Conservation (phyloP, 2,329 filamentous ascomycete species). For the Arthrinium puccinioides region DNA sequence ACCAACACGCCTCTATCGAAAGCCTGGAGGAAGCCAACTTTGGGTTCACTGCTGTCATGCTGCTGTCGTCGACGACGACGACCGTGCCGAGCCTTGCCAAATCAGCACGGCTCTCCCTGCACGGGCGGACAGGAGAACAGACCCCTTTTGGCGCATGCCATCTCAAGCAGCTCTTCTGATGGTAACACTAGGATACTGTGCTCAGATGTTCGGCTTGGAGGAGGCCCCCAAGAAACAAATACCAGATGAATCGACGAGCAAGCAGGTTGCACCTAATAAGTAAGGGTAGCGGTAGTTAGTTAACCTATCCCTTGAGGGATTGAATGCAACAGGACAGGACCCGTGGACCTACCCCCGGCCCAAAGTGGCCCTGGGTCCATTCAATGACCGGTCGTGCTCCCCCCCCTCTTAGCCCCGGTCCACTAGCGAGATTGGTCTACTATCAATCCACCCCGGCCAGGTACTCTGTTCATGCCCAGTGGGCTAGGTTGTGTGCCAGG, state of each 20-base stretch:
- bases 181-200: no score
- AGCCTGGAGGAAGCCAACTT: not conserved
- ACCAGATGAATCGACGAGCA: no score
- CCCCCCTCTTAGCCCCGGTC: slow-evolving; percentile 14
- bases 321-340: no score
- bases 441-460: slow-evolving; percentile 16
- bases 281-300: no score
- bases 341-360: no score
- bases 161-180: slow-evolving; percentile 14
- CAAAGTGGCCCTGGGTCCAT: no score
- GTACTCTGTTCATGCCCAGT: slow-evolving; percentile 20
- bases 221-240: no score
- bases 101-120: not conserved
- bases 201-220: no score
- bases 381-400: no score
- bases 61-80: not conserved
- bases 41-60: not conserved
- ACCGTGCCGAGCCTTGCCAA: slow-evolving; percentile 1
- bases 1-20: no score
- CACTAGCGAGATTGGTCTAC: slow-evolving; percentile 34
- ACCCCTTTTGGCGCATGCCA: slow-evolving; percentile 21
- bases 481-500: not conserved
- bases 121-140: slow-evolving; percentile 7
- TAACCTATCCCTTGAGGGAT: no score
- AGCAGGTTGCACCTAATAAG: no score